Evolutionary conservation across 139 green algal species (phyloP).

Genomic region (Picochlorum sp.): DNA sequence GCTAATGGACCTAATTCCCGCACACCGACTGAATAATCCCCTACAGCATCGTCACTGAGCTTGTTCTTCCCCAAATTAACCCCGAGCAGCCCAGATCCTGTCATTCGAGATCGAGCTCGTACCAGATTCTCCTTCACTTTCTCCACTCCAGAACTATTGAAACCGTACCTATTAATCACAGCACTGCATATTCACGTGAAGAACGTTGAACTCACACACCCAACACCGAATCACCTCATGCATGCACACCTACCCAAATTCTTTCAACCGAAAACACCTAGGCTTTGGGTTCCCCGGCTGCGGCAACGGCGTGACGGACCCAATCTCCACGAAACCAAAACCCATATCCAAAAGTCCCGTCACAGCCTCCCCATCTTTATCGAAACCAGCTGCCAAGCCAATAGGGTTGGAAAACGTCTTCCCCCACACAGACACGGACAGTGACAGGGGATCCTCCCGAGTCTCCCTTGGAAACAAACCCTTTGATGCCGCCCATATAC

Average conservation of each 20-base stretch:
- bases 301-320: conserved; percentile 82
- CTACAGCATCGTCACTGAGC: conserved; percentile 60
- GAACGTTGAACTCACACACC: background rate
- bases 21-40: conserved; percentile 77
- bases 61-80: conserved; percentile 99
- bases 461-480: conserved; percentile 64
- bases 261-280: conserved; percentile 76
- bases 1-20: conserved; percentile 59
- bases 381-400: conserved; percentile 92
- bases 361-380: conserved; percentile 88
- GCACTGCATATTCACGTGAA: conserved; percentile 40
- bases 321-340: conserved; percentile 92
- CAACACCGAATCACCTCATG: background rate
- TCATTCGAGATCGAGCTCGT: conserved; percentile 32
- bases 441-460: conserved; percentile 43
- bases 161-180: conserved; percentile 97
- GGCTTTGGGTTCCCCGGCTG: conserved; percentile 92
- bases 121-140: conserved; percentile 40
- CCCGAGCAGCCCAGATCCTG: conserved; percentile 59
- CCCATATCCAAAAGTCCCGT: conserved; percentile 73
- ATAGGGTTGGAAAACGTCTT: conserved; percentile 83
- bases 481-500: conserved; percentile 45
- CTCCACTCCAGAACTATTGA: conserved; percentile 90
- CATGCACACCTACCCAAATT: conserved; percentile 29
- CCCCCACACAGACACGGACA: conserved; percentile 64